A percentile compares a stretch with the other conserved stretches of the same genome.
Evolutionary conservation across 129 eudicot species (phyloP).

Genomic region (Flaveria linearis): DNA sequence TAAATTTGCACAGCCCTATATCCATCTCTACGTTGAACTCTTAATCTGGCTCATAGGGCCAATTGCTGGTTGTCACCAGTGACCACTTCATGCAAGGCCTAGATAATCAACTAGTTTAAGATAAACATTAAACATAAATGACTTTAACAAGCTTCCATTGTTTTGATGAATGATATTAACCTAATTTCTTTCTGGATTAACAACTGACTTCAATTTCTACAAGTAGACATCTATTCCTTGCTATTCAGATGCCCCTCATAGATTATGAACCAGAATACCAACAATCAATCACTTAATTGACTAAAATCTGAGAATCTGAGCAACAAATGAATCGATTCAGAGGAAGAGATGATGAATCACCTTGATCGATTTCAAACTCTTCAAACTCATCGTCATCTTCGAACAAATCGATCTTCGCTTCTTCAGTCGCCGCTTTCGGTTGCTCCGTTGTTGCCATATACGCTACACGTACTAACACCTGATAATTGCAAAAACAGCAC

Average conservation of each 20-base stretch:
- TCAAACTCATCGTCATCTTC: slow-evolving; percentile 84
- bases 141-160: too few relatives aligned
- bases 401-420: slow-evolving; percentile 69
- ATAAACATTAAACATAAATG: background rate
- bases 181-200: slow-evolving; percentile 4
- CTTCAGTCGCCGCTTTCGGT: slow-evolving; percentile 59
- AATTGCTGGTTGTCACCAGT: background rate
- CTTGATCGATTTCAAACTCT: slow-evolving; percentile 74
- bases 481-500: slow-evolving; percentile 1
- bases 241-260: too few relatives aligned
- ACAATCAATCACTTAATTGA: background rate
- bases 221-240: too few relatives aligned
- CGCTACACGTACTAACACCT: slow-evolving; percentile 11
- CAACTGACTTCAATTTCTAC: background rate
- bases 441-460: slow-evolving; percentile 57
- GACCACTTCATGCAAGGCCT: background rate
- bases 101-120: background rate
- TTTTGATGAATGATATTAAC: background rate
- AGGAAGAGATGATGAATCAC: slow-evolving; percentile 18
- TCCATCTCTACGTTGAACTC: background rate
- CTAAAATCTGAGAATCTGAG: background rate
- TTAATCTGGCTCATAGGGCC: background rate
- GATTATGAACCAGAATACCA: too few relatives aligned
- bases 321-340: background rate
- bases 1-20: background rate